These are phyloP conservation scores for Erythrophleum ivorense DNA, from an alignment of 331 rosid species.

Conservation along the genomic window DNA sequence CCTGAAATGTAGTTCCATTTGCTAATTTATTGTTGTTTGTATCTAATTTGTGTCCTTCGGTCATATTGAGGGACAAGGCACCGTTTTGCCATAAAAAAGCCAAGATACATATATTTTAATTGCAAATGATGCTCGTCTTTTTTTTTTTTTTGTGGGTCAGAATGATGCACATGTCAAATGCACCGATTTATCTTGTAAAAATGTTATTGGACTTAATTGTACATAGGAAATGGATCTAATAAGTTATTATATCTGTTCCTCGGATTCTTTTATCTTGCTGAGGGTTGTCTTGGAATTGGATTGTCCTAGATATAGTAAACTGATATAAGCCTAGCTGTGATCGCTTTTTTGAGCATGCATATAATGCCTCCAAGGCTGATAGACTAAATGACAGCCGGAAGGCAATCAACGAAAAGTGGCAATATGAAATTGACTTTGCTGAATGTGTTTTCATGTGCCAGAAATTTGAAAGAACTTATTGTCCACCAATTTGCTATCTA, in stretches of 20 bases:
- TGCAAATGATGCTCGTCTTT: neutral
- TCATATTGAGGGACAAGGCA: conserved; percentile 3
- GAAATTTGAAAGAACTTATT: no score
- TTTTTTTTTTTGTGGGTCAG: no score
- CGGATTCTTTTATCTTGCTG: neutral
- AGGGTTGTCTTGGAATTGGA: conserved; percentile 1
- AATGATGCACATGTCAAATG: neutral
- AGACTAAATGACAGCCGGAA: no score
- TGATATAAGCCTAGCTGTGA: no score
- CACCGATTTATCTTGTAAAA: conserved; percentile 37
- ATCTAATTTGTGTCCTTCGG: conserved; percentile 4
- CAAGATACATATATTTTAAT: neutral
- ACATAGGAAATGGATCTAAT: conserved; percentile 19
- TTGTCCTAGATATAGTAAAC: neutral
- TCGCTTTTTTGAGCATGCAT: neutral
- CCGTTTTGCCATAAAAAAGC: neutral
- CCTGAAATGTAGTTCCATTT: conserved; percentile 32
- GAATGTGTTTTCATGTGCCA: no score
- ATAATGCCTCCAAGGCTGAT: no score
- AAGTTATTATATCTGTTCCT: neutral
- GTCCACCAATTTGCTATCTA: no score
- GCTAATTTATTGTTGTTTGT: conserved; percentile 28
- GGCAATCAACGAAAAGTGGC: no score
- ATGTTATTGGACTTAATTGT: conserved; percentile 26
- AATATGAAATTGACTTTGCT: no score